Evolutionary conservation across 176 grass and related monocot species (phyloP).

Genomic region (Calamus simplicifolius): DNA sequence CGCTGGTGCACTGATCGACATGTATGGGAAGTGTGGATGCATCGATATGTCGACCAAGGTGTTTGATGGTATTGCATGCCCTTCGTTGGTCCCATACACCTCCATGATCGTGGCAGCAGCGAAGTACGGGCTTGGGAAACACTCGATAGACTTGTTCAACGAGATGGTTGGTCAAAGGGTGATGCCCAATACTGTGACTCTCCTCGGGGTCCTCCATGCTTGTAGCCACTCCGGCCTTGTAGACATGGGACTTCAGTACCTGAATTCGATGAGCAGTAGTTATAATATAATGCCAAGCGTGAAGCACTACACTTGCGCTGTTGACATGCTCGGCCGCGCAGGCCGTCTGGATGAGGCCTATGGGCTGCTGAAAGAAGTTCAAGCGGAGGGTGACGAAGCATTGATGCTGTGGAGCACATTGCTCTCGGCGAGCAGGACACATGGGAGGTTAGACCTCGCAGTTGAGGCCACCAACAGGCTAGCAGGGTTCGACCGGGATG

Average conservation of each 20-base stretch:
- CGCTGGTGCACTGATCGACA: constrained; percentile 44
- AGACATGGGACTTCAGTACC: constrained; percentile 41
- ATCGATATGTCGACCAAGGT: constrained; percentile 46
- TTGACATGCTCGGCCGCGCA: constrained; percentile 67
- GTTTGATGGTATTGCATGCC: constrained; percentile 44
- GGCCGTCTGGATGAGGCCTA: constrained; percentile 45
- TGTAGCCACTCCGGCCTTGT: constrained; percentile 69
- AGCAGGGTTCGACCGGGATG: constrained; percentile 48
- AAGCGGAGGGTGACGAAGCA: constrained; percentile 32
- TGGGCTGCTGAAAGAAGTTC: constrained; percentile 28
- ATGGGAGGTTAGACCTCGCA: constrained; percentile 43
- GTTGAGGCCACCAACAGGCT: constrained; percentile 35
- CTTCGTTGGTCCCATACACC: constrained; percentile 53
- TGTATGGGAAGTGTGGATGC: constrained; percentile 68
- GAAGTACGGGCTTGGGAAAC: constrained; percentile 40
- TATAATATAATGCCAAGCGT: constrained; percentile 34
- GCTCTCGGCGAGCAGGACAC: constrained; percentile 60
- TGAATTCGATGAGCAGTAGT: constrained; percentile 36
- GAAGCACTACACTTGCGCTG: constrained; percentile 66
- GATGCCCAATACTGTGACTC: constrained; percentile 48
- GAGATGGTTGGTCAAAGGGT: constrained; percentile 43
- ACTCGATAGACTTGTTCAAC: constrained; percentile 31
- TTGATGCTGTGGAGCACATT: constrained; percentile 67
- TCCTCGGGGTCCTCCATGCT: constrained; percentile 62
- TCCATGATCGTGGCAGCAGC: constrained; percentile 64